Evolutionary conservation across 1,284 basidiomycete species (phyloP).

Genomic region (Tremellales sp.): DNA sequence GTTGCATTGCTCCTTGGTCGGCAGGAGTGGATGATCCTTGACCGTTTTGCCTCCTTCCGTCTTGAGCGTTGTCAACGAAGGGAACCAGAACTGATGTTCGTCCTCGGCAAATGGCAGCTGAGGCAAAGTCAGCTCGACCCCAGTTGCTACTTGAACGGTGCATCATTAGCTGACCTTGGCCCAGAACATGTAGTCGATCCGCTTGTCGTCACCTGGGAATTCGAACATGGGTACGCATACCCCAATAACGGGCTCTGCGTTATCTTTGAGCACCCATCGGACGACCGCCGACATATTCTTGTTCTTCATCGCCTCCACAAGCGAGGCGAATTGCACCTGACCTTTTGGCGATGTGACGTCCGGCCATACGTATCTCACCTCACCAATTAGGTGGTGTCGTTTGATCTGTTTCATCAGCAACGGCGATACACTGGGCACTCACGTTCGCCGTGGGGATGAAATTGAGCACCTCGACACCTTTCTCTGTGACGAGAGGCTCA

Average conservation of each 20-base stretch:
- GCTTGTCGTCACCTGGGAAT: conserved; percentile 54
- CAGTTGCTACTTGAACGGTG: not conserved
- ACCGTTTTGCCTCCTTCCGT: conserved; percentile 71
- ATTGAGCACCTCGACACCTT: conserved; percentile 81
- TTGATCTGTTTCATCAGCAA: conserved; percentile 57
- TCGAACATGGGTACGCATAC: conserved; percentile 58
- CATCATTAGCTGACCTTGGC: conserved; percentile 56
- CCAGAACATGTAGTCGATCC: conserved; percentile 75
- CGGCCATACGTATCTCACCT: conserved; percentile 83
- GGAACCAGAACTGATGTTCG: conserved; percentile 78
- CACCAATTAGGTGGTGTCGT: conserved; percentile 75
- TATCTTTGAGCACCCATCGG: conserved; percentile 70
- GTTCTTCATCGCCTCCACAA: conserved; percentile 74
- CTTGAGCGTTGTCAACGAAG: conserved; percentile 69
- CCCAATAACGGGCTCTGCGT: conserved; percentile 78
- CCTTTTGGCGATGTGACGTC: conserved; percentile 63
- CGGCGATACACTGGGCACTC: conserved; percentile 25
- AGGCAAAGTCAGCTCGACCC: conserved; percentile 1
- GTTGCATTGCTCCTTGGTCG: conserved; percentile 69
- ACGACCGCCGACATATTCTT: conserved; percentile 68
- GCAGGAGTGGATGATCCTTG: conserved; percentile 73
- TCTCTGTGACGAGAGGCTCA: conserved; percentile 62
- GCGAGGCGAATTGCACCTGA: conserved; percentile 78
- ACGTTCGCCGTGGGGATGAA: conserved; percentile 71
- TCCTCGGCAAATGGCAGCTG: conserved; percentile 95